These are phyloP conservation scores for Trichoderma sp. DNA, from an alignment of 2,329 filamentous ascomycete genomes.

Conservation along the genomic window DNA sequence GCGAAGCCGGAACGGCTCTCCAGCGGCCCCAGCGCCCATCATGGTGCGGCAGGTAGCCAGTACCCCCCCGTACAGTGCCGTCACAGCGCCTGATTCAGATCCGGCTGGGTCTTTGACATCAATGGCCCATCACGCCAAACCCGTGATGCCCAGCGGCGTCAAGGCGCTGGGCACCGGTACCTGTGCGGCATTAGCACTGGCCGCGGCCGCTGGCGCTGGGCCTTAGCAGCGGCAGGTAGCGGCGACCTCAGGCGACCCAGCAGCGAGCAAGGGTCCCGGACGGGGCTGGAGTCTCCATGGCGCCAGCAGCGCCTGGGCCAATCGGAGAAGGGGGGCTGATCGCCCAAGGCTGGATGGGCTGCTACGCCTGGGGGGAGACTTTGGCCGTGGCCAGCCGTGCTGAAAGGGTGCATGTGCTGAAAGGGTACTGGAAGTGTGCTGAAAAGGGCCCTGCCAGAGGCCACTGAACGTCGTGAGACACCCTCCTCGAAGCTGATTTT, in stretches of 20 bases:
- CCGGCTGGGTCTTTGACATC: background rate
- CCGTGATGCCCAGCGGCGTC: constrained; percentile 9
- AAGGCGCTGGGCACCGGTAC: constrained; percentile 18
- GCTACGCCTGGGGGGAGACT: background rate
- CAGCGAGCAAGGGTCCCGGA: background rate
- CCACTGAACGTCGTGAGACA: background rate
- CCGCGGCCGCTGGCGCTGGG: constrained; percentile 10
- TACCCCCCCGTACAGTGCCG: constrained; percentile 15
- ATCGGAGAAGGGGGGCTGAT: constrained; percentile 20
- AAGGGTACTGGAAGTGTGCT: background rate
- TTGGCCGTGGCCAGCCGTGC: constrained; percentile 11
- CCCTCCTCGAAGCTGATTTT: background rate
- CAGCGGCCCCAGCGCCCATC: background rate
- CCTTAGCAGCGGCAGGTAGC: constrained; percentile 32
- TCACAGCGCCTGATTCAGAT: constrained; percentile 21
- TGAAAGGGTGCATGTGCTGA: background rate
- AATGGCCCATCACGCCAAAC: constrained; percentile 17
- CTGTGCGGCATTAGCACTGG: constrained; percentile 16
- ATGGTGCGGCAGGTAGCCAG: background rate
- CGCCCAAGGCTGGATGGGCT: constrained; percentile 8
- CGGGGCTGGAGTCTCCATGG: constrained; percentile 16
- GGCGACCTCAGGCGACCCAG: constrained; percentile 23
- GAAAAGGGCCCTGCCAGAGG: background rate
- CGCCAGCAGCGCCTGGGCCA: background rate
- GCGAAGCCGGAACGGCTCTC: background rate